These are phyloP conservation scores for Abortiporus biennis DNA, from an alignment of 1,284 basidiomycete species.

Conservation along the genomic window DNA sequence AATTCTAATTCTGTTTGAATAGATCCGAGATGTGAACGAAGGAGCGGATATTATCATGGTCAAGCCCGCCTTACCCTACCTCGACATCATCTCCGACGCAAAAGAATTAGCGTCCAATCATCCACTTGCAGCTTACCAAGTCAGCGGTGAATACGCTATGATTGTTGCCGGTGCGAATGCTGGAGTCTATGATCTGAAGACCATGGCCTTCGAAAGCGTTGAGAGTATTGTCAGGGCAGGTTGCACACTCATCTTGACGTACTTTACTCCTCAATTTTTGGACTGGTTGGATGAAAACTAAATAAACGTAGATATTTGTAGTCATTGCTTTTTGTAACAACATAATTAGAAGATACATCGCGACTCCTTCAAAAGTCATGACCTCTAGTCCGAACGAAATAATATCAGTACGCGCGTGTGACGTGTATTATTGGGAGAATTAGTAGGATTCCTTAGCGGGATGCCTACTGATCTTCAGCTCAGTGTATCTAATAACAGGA, in stretches of 20 bases:
- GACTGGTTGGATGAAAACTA: constrained; percentile 68
- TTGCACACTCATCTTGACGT: constrained; percentile 85
- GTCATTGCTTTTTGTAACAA: not conserved
- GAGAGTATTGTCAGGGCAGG: constrained; percentile 91
- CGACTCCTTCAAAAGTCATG: too few species aligned
- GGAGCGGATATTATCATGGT: constrained; percentile 99
- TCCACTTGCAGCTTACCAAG: constrained; percentile 93
- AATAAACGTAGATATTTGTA: not conserved
- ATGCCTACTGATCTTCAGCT: too few species aligned
- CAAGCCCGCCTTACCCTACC: constrained; percentile 93
- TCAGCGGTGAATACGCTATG: constrained; percentile 98
- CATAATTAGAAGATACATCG: too few species aligned
- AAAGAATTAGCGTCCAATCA: constrained; percentile 78
- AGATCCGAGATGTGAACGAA: constrained; percentile 88
- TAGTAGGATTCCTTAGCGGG: too few species aligned
- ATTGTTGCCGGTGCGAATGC: constrained; percentile 89
- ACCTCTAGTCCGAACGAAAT: too few species aligned
- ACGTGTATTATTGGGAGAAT: too few species aligned
- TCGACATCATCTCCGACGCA: constrained; percentile 93
- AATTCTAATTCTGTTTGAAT: constrained; percentile 9
- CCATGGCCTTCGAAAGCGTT: constrained; percentile 91
- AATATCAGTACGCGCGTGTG: too few species aligned
- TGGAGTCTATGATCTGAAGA: constrained; percentile 87
- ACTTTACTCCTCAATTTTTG: constrained; percentile 95
- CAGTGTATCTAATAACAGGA: too few species aligned